These are phyloP conservation scores for Myxozyma geophila DNA, from an alignment of 805 yeast species.

Conservation along the genomic window DNA sequence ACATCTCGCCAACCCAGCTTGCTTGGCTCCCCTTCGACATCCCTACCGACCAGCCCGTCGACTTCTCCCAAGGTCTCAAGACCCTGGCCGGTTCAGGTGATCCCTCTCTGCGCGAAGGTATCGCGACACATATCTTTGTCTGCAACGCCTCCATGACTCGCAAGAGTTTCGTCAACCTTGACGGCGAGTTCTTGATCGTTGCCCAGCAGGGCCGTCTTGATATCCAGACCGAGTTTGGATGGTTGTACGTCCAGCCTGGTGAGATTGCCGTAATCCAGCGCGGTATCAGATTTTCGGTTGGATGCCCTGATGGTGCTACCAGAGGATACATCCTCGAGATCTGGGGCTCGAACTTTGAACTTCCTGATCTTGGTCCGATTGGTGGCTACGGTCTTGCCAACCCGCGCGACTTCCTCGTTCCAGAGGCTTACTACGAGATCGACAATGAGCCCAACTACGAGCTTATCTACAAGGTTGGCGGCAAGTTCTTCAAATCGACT, in stretches of 20 bases:
- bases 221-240: slow-evolving; percentile 41
- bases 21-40: slow-evolving; percentile 40
- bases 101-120: slow-evolving; percentile 38
- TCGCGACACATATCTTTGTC: slow-evolving; percentile 38
- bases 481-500: slow-evolving; percentile 24
- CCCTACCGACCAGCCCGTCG: slow-evolving; percentile 22
- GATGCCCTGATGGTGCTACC: slow-evolving; percentile 31
- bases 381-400: slow-evolving; percentile 43
- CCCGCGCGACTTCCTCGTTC: slow-evolving; percentile 41
- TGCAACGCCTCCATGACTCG: slow-evolving; percentile 38
- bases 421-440: slow-evolving; percentile 40
- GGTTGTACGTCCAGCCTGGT: slow-evolving; percentile 38
- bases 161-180: slow-evolving; percentile 39
- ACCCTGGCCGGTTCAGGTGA: slow-evolving; percentile 40
- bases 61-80: slow-evolving; percentile 37
- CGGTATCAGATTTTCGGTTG: slow-evolving; percentile 39
- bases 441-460: slow-evolving; percentile 38
- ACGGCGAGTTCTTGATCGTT: slow-evolving; percentile 42
- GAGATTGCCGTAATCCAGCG: slow-evolving; percentile 42
- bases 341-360: slow-evolving; percentile 40
- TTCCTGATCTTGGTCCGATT: slow-evolving; percentile 43
- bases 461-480: slow-evolving; percentile 29
- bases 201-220: slow-evolving; percentile 40
- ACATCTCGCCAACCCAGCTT: slow-evolving; percentile 38
- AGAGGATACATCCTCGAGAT: slow-evolving; percentile 42